Percentiles rank a stretch among this genome's conserved stretches.
These are phyloP conservation scores for Isabelozyma gotoi DNA, from an alignment of 805 yeast species.

Conservation along the genomic window DNA sequence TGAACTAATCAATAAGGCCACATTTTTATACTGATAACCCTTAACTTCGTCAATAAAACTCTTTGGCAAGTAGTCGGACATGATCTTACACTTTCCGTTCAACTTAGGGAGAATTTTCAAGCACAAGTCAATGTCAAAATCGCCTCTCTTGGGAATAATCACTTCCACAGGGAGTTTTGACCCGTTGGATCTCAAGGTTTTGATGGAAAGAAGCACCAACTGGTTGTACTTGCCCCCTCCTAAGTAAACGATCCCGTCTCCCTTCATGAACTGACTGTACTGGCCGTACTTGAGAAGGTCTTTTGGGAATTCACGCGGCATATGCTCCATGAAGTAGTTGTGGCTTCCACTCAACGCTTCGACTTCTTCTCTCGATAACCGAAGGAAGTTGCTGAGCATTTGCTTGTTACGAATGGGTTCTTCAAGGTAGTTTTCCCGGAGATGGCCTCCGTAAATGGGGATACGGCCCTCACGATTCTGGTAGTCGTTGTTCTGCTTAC, in stretches of 20 bases:
- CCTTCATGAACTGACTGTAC: conserved; percentile 28
- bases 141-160: conserved; percentile 29
- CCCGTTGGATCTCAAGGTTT: conserved; percentile 31
- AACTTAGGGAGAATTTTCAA: conserved; percentile 27
- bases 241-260: conserved; percentile 40
- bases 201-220: conserved; percentile 32
- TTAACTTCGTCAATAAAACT: conserved; percentile 16
- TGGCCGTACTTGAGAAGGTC: conserved; percentile 17
- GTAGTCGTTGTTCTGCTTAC: conserved; percentile 14
- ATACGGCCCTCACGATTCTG: conserved; percentile 24
- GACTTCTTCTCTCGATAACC: conserved; percentile 18
- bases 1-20: conserved; percentile 37
- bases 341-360: conserved; percentile 20
- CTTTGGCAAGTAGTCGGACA: conserved; percentile 45
- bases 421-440: conserved; percentile 26
- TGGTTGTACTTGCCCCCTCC: conserved; percentile 38
- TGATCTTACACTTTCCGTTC: conserved; percentile 39
- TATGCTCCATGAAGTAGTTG: conserved; percentile 13
- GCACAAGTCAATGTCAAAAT: conserved; percentile 35
- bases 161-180: conserved; percentile 37
- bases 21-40: conserved; percentile 35
- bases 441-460: conserved; percentile 34
- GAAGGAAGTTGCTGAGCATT: conserved; percentile 19
- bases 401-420: conserved; percentile 30
- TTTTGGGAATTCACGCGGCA: conserved; percentile 22